Evolutionary conservation across 2,329 filamentous ascomycete species (phyloP), one percentile per base, ranked within the genome.

Genomic region (Diaporthe humulicola): DNA sequence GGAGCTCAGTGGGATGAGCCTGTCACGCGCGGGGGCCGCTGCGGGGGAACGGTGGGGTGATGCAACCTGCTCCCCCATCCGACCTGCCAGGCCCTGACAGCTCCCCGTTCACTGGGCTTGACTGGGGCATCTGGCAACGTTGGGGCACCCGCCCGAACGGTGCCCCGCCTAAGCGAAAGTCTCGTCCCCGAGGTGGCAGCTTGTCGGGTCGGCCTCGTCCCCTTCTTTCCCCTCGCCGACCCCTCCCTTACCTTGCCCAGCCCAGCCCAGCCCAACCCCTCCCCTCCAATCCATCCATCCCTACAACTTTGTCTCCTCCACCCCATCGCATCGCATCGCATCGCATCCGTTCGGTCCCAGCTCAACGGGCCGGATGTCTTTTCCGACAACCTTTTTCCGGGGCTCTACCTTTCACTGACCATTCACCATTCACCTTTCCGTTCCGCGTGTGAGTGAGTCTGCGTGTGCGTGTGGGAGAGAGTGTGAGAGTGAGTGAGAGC

Each of bases 1-100:
- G 74, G 74, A 66, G 54, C 71, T 36, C 73, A 40, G 72, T 74
- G 67, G 71, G 72, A 76, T 76, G 74, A 76, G 67, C 72, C 70
- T 73, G 70, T 69, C 64, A 69, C 64, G 64, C 64, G 64, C 64
- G 64, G 64, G 73, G 64, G 48, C 64, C 48, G 54, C n/a, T 75
- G 74, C 74, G 70, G 70, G 70, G 70, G 58, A 54, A 52, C 33
- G 52, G 70, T 66, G 70, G 73, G 73, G 73, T 75, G 73, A 75
- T 67, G 42, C 54, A 69, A 25, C 64, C 61, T 50, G 61, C 60
- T 30, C n/a, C 58, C 36, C 58, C 58, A 64, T 64, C 38, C 58
- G 42, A 48, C 60, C 60, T 66, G 60, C 15, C 38, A 58, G 56
- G 14, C 57, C 36, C 57, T 28, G 38, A 22, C 56, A 58, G 28